Evolutionary conservation across 768 basidiomycete species (phyloP), one percentile per base, ranked within the genome.

Genomic region (Hysterangium stoloniferum): DNA sequence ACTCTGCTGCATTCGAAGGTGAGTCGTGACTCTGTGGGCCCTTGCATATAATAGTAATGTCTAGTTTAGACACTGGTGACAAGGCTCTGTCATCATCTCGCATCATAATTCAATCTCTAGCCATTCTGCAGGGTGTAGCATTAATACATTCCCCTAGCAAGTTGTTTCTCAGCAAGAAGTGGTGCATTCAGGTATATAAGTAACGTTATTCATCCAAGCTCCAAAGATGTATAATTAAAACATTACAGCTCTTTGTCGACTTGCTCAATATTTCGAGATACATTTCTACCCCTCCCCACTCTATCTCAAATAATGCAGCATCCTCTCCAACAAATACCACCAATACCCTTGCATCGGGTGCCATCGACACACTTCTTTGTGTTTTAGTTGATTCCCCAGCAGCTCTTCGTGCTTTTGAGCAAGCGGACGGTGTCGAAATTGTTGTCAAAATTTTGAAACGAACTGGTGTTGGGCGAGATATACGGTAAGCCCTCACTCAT

Each of bases 371-470:
- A 0, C 66, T 97, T 4, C 71, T 93, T 15, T 92, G 88, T 56
- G 74, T 92, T 27, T 72, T 97, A n/a, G 94, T 95, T 12, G 94
- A 97, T 63, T 80, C 86, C 1, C 75, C 88, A 0, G 57, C 64
- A 6, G 82, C 89, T 5, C 66, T 93, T 12, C 80, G 94, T 20
- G 71, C 69, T 0, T 94, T 96, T 56, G 94, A 97, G 65, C 74
- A 77, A 15, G 72, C 73, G 25, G 77, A 73, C 48, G 94, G 94
- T 1, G 75, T 92, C 1, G 88, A 89, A 54, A 76, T 78, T 1
- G 75, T 95, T 6, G 89, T 93, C n/a, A 86, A 82, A 61, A 80
- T 91, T 27, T 72, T 96, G 32, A 97, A 97, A 62, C 75, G 89
- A 40, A 82, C 85, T 1, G 82, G 80, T 6, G 89, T 89, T 6